phyloP scores from a whole-genome alignment of 768 basidiomycete species.

The Cubamyces sp. region DNA sequence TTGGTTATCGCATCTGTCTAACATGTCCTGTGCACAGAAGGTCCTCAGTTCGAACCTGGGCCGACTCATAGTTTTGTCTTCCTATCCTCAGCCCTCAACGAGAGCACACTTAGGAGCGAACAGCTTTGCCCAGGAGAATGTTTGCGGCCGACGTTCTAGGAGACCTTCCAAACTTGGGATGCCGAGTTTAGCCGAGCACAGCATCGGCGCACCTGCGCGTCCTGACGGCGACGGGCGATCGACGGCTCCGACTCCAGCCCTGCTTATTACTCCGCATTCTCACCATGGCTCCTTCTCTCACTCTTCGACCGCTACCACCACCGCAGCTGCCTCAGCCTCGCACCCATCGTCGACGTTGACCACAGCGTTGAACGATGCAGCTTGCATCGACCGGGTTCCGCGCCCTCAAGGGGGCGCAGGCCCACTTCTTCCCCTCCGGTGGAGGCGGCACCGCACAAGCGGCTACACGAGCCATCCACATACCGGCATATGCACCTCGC shows the following conservation, averaged over 20 bases:
- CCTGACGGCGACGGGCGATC: neutral
- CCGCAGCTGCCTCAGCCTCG: constrained; percentile 12
- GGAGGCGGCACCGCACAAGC: constrained; percentile 25
- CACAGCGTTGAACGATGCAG: constrained; percentile 33
- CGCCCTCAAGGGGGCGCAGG: constrained; percentile 31
- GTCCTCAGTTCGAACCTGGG: constrained; percentile 72
- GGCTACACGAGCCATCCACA: constrained; percentile 47
- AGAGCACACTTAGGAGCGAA: too few species aligned
- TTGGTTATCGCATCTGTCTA: constrained; percentile 86
- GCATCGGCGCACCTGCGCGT: constrained; percentile 13
- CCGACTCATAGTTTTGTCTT: constrained; percentile 34
- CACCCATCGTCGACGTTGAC: constrained; percentile 5
- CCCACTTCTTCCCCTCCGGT: constrained; percentile 22
- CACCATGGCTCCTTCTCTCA: neutral
- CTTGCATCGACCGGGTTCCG: constrained; percentile 36
- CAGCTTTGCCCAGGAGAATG: neutral
- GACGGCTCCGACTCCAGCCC: neutral
- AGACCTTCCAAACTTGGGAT: neutral
- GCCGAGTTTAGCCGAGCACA: constrained; percentile 3
- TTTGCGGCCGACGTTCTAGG: neutral
- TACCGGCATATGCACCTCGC: constrained; percentile 44
- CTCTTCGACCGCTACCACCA: constrained; percentile 19
- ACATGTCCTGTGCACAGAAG: constrained; percentile 85
- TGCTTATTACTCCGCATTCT: neutral
- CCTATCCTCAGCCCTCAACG: neutral